phyloP scores from a whole-genome alignment of 2,329 filamentous ascomycete species.

The Calonectria crousiana region DNA sequence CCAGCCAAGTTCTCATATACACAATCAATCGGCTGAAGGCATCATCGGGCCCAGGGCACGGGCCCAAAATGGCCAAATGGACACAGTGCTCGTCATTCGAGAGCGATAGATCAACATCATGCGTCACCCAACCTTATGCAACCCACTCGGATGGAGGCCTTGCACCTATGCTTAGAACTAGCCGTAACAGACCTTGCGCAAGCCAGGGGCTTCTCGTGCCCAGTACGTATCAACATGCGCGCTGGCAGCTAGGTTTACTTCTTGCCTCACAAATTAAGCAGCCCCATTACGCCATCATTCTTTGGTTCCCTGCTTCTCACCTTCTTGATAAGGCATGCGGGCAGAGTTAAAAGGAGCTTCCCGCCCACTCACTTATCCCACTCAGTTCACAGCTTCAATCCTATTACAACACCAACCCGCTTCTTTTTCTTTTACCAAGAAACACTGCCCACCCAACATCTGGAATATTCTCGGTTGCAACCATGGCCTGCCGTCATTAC shows the following conservation, averaged over 20 bases:
- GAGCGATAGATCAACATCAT: constrained; percentile 17
- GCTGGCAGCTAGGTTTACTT: not conserved
- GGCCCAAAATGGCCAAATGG: not conserved
- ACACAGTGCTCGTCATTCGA: not conserved
- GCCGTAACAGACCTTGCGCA: not conserved
- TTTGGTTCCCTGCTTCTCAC: constrained; percentile 2
- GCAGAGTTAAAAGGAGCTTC: constrained; percentile 7
- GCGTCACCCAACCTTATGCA: constrained; percentile 21
- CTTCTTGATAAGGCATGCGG: not conserved
- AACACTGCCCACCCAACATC: not conserved
- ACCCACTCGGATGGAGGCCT: not conserved
- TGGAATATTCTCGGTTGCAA: not conserved
- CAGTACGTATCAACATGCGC: not conserved
- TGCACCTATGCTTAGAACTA: constrained; percentile 6
- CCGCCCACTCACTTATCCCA: not conserved
- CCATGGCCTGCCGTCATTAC: constrained; percentile 48
- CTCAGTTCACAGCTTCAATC: not conserved
- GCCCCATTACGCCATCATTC: constrained; percentile 13
- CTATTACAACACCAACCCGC: not conserved
- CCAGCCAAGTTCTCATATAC: not conserved
- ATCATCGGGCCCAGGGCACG: not conserved
- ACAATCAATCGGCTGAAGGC: not conserved
- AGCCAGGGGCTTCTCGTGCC: not conserved
- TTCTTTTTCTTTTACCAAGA: not conserved
- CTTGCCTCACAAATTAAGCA: constrained; percentile 14